These are phyloP conservation scores for Yamadazyma friedrichii DNA, from an alignment of 1,139 yeast species.

Conservation along the genomic window DNA sequence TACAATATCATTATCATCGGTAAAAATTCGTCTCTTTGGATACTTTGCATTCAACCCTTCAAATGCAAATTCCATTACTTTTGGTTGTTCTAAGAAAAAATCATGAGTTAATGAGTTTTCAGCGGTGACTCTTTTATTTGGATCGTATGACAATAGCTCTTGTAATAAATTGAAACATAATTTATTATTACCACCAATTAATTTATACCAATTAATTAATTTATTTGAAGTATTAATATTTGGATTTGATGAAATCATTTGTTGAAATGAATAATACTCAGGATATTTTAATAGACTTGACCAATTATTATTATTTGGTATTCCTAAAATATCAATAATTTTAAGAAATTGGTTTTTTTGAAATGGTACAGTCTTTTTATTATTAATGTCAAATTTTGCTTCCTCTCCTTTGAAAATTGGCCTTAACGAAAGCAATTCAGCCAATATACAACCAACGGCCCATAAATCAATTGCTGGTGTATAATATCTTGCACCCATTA, in stretches of 20 bases:
- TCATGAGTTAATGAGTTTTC: slow-evolving; percentile 70
- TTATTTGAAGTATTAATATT: slow-evolving; percentile 50
- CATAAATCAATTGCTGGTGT: slow-evolving; percentile 94
- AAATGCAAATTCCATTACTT: slow-evolving; percentile 64
- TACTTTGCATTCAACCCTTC: slow-evolving; percentile 62
- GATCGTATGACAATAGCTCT: slow-evolving; percentile 76
- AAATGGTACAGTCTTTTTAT: slow-evolving; percentile 88
- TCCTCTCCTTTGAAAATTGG: slow-evolving; percentile 98
- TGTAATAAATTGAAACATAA: slow-evolving; percentile 66
- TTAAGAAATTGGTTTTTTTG: slow-evolving; percentile 90
- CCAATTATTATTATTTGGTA: slow-evolving; percentile 79
- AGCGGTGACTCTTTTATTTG: slow-evolving; percentile 72
- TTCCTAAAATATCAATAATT: slow-evolving; percentile 85
- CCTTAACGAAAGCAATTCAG: slow-evolving; percentile 81
- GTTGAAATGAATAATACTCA: slow-evolving; percentile 64
- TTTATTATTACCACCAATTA: slow-evolving; percentile 71
- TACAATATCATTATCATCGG: slow-evolving; percentile 71
- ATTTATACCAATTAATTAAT: slow-evolving; percentile 79
- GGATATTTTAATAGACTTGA: slow-evolving; percentile 78
- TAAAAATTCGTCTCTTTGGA: slow-evolving; percentile 71
- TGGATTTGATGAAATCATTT: slow-evolving; percentile 43
- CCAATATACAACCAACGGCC: slow-evolving; percentile 97
- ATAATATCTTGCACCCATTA: slow-evolving; percentile 89
- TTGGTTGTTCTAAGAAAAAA: slow-evolving; percentile 69
- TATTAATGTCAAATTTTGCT: slow-evolving; percentile 79